Evolutionary conservation across 1,139 yeast species (phyloP).

Genomic region (Zhuliangozyma parablackwelliae): DNA sequence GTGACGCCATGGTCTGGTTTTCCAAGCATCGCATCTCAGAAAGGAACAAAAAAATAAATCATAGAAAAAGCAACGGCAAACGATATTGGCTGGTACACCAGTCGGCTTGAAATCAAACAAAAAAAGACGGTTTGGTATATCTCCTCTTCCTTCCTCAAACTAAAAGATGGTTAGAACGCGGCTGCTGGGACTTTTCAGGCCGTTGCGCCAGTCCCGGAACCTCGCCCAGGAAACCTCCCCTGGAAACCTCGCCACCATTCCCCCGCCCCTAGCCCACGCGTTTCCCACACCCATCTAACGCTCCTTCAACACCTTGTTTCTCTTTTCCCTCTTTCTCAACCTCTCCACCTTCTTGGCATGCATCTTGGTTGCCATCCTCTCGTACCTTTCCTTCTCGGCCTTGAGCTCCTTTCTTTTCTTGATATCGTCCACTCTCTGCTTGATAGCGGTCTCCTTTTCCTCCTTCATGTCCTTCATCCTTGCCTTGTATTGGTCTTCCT

Average conservation of each 20-base stretch:
- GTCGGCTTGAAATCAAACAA: too few species aligned
- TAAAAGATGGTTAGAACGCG: too few species aligned
- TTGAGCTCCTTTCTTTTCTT: constrained; percentile 65
- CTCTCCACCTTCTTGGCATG: constrained; percentile 77
- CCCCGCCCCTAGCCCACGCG: not conserved
- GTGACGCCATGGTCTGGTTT: too few species aligned
- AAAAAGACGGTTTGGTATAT: too few species aligned
- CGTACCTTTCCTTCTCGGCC: constrained; percentile 73
- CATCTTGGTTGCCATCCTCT: constrained; percentile 66
- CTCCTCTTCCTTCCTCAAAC: too few species aligned
- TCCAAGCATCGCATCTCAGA: too few species aligned
- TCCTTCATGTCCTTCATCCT: constrained; percentile 55
- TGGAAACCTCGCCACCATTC: not conserved
- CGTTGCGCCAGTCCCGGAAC: not conserved
- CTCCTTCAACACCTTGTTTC: constrained; percentile 73
- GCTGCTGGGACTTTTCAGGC: too few species aligned
- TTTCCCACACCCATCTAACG: constrained; percentile 44
- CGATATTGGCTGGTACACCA: too few species aligned
- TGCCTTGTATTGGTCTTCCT: constrained; percentile 45
- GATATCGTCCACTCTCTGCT: constrained; percentile 46
- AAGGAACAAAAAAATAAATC: too few species aligned
- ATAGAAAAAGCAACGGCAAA: too few species aligned
- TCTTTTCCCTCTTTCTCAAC: constrained; percentile 74
- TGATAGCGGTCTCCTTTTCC: constrained; percentile 55
- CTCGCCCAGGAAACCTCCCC: not conserved